Base-by-base conservation (phyloP, 1,139 yeast species). In the Protomyces pachydermus region DNA sequence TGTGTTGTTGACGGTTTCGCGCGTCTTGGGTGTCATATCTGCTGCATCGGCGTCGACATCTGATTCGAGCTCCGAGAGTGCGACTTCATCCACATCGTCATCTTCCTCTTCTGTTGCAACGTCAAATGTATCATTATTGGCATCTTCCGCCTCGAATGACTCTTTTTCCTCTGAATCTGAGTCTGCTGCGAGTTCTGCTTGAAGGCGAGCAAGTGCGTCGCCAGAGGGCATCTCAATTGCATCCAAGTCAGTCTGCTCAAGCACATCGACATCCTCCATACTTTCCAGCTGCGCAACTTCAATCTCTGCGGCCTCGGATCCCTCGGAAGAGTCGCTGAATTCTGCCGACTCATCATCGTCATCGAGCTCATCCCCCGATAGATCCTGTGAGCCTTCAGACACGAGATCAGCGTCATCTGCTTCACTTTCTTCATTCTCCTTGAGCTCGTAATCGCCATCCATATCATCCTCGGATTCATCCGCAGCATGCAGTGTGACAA, bases 1-100 rank as follows among this genome's bases (percentile, higher is more conserved):
- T 23, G 71, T 71, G 72, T 78, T 78, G 72, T 78, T 78, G 65
- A 78, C 70, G 23, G 97, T 91, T 62, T 90, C 81, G 75, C 91
- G 91, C 67, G 95, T 91, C 77, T 87, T 85, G 60, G 98, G 97
- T 37, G 91, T 88, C 46, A 88, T 82, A 73, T 90, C 96, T 16
- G 95, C 95, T 72, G 89, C 96, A 3, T 88, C 87, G 32, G 75
- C 78, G 14, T 74, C 75, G 8, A 72, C 78, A 5, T 70, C 73
- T 12, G 72, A 72, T 20, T 72, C 77, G 3, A 73, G 75, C 34
- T 73, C 77, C 3, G 75, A 77, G 1, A 72, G 72, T 12, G 69
- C 65, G n/a, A 72, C 72, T 16, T 70, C 75, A 9, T 68, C 72
- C 23, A 69, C 73, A 18, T 68, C 73, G 25, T 68, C 69, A 6